Evolutionary conservation across 2,329 filamentous ascomycete species (phyloP), one percentile per base, ranked within the genome.

Genomic region (Pestalotiopsis sp.): DNA sequence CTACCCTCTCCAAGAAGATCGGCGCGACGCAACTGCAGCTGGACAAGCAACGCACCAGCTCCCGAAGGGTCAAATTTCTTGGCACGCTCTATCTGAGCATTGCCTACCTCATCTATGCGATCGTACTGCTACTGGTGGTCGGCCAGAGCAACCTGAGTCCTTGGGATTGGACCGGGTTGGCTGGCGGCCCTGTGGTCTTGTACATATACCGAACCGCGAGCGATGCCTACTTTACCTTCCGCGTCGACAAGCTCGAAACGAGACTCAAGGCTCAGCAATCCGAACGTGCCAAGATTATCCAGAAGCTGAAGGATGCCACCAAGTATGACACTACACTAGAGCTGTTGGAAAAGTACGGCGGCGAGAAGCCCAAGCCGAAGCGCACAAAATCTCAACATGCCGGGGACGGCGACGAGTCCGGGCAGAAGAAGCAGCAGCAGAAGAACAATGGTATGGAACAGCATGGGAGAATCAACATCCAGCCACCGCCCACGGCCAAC

Each of bases 251-350:
- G 17, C 86, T 93, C 12, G 89, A 92, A 73, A 80, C 85, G 52
- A 87, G 91, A 56, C 86, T 98, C 38, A 92, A 95, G 74, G 88
- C 88, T 23, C 87, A 95, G 45, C 90, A 95, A 75, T 89, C 90
- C 66, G 93, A 98, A 80, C 90, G 95, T 66, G 90, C 93, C 69
- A 90, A 90, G 74, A 97, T 95, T 2, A 98, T 99, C 72, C 92
- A 97, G 78, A 95, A 95, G 81, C 89, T 99, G 71, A 99, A 99
- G 82, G 91, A 92, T 69, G 95, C 95, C 31, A 99, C 96, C 41
- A 97, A 93, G 80, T 99, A 98, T 83, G 93, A 98, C 80, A 96
- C 95, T 40, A 99, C 96, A 1, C 90, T 97, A 76, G 90, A 98
- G 78, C 82, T 99, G 69, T 88, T 99, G 12, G 93, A 98, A 76